Evolutionary conservation across 2,329 filamentous ascomycete genomes (phyloP), one percentile per base, ranked within the genome.

Genomic region (Calonectria pseudoreteaudii): DNA sequence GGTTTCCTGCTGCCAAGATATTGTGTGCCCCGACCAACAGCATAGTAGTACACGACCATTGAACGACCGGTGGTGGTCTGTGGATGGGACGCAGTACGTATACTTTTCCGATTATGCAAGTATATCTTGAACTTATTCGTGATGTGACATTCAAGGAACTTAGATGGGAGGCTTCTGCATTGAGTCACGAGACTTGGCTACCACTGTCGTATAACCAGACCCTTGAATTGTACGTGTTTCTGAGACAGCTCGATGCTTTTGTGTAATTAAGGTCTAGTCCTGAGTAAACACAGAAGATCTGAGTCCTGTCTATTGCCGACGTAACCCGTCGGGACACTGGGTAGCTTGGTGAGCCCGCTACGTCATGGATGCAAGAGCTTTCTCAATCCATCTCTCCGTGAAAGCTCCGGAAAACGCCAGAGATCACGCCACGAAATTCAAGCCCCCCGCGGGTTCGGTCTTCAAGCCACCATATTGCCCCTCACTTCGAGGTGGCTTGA

Each of bases 401-500:
- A 36, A 34, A 30, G 34, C 7, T 41, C 34, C n/a, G 36, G 26
- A 38, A 69, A 50, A 26, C n/a, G n/a, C 34, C 44, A 30, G 52
- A 53, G 65, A 58, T 64, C 65, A 68, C 53, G 56, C 70, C 47
- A 69, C 26, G 31, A 44, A 66, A 4, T 16, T 23, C 44, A n/a
- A 44, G 28, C 34, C 49, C 13, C 44, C 58, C 50, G 23, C 38
- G 20, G 44, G 31, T 69, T 66, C 56, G 50, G 49, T 13, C 11
- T 26, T 38, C 56, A 66, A 58, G 66, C 47, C 70, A 72, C 56
- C 36, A 8, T 3, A 41, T 41, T 36, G 66, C 66, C 71, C 71
- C 71, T 73, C 66, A 47, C 28, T 73, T 30, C 9, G 4, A 53
- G 60, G 68, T 67, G 71, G 60, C 68, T 67, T 69, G 23, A 53